These are phyloP conservation scores for Cryoendolithus antarcticus DNA, from an alignment of 2,329 filamentous ascomycete genomes.

Conservation along the genomic window DNA sequence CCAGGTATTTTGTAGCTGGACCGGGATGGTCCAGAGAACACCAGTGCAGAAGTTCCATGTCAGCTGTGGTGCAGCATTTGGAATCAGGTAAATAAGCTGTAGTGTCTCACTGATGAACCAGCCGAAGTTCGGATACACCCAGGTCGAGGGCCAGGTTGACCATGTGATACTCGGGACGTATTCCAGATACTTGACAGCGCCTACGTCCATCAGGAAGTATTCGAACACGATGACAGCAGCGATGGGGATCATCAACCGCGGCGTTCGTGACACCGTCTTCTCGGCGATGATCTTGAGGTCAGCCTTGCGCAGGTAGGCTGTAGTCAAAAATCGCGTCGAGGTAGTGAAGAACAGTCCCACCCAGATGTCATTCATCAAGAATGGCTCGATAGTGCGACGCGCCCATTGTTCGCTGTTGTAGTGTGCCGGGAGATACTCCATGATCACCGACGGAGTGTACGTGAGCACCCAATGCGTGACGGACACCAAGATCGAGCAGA, in stretches of 20 bases:
- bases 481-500: constrained; percentile 35
- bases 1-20: constrained; percentile 36
- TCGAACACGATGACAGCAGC: constrained; percentile 31
- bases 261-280: constrained; percentile 30
- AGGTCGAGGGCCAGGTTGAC: constrained; percentile 36
- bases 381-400: constrained; percentile 30
- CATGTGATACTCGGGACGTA: constrained; percentile 35
- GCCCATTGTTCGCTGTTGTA: constrained; percentile 31
- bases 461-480: constrained; percentile 33
- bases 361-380: constrained; percentile 35
- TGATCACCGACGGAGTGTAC: constrained; percentile 29
- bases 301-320: constrained; percentile 29
- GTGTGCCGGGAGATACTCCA: constrained; percentile 25
- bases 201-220: constrained; percentile 35
- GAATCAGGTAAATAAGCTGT: constrained; percentile 34
- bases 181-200: constrained; percentile 31
- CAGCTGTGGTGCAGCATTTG: constrained; percentile 35
- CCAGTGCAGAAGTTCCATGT: constrained; percentile 36
- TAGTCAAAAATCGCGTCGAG: constrained; percentile 33
- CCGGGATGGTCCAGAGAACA: constrained; percentile 39
- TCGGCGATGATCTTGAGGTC: constrained; percentile 31
- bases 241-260: constrained; percentile 35
- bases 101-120: constrained; percentile 33
- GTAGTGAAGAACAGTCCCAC: constrained; percentile 37
- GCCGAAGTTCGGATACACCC: constrained; percentile 28